phyloP scores from a whole-genome alignment of 2,329 filamentous ascomycete species.

The Neonectria hederae region DNA sequence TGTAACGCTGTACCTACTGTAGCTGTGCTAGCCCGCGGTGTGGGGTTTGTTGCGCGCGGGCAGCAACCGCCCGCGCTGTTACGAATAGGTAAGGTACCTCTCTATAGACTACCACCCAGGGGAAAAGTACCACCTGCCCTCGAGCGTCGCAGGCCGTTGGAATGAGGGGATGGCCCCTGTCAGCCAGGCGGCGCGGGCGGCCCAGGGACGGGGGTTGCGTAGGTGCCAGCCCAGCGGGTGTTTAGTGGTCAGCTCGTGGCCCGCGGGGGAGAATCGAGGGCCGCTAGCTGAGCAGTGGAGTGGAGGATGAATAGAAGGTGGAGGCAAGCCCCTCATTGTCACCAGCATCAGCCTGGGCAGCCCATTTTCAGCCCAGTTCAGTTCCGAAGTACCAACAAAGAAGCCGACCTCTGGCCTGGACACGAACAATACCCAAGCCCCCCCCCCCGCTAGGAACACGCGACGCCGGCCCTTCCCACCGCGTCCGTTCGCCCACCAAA shows the following conservation, averaged over 20 bases:
- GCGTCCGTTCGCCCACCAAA: constrained; percentile 7
- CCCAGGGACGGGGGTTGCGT: background rate
- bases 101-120: too few species aligned
- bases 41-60: constrained; percentile 38
- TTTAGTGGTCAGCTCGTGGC: background rate
- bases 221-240: constrained; percentile 1
- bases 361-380: background rate
- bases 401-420: too few species aligned
- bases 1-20: too few species aligned
- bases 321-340: background rate
- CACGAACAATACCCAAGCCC: too few species aligned
- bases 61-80: constrained; percentile 31
- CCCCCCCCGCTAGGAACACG: background rate
- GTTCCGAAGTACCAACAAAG: too few species aligned
- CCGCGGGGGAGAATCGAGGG: background rate
- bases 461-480: background rate
- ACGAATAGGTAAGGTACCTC: too few species aligned
- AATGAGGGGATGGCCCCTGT: constrained; percentile 30
- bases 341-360: background rate
- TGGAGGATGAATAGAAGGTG: too few species aligned
- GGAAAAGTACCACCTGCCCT: too few species aligned
- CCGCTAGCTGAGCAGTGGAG: constrained; percentile 8
- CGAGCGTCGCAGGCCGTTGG: constrained; percentile 17
- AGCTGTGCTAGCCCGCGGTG: constrained; percentile 16
- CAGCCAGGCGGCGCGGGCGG: constrained; percentile 14